A percentile compares a stretch with the other conserved stretches of the same genome.
phyloP scores from a whole-genome alignment of 257 asterid species.

The Scutellaria barbata region DNA sequence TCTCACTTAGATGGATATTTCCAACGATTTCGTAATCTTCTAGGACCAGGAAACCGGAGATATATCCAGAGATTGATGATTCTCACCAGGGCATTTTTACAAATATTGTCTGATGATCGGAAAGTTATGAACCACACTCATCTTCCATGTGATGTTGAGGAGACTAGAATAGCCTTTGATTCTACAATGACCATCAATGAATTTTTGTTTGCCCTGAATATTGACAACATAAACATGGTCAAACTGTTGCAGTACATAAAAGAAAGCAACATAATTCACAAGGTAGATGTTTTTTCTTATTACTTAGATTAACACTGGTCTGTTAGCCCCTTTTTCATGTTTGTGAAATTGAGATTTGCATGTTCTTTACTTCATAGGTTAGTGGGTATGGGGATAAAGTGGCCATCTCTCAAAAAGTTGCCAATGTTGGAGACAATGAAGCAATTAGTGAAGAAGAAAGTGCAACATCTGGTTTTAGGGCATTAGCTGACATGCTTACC shows the following conservation, averaged over 20 bases:
- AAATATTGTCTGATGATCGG: slow-evolving; percentile 45
- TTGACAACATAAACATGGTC: slow-evolving; percentile 91
- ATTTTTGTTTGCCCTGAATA: slow-evolving; percentile 82
- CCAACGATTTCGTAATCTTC: slow-evolving; percentile 65
- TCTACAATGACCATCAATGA: slow-evolving; percentile 77
- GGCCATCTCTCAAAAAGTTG: slow-evolving; percentile 47
- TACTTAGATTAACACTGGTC: slow-evolving; percentile 24
- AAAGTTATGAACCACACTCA: slow-evolving; percentile 40
- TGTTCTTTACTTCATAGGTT: slow-evolving; percentile 53
- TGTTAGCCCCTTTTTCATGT: neutral
- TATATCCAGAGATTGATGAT: slow-evolving; percentile 88
- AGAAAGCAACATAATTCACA: slow-evolving; percentile 83
- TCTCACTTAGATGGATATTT: slow-evolving; percentile 72
- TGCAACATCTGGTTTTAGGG: slow-evolving; percentile 80
- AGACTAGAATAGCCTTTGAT: slow-evolving; percentile 44
- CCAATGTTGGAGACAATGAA: slow-evolving; percentile 39
- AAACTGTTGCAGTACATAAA: slow-evolving; percentile 70
- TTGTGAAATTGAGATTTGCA: slow-evolving; percentile 24
- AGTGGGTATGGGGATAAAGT: slow-evolving; percentile 83
- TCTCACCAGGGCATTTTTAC: slow-evolving; percentile 69
- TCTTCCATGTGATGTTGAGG: slow-evolving; percentile 43
- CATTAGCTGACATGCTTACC: slow-evolving; percentile 63
- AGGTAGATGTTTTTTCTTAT: slow-evolving; percentile 54
- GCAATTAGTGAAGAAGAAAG: slow-evolving; percentile 60
- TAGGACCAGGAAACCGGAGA: slow-evolving; percentile 94